A percentile compares a stretch with the other conserved stretches of the same genome.
Evolutionary conservation across 2,329 filamentous ascomycete genomes (phyloP).

Genomic region (Zasmidium cellare): DNA sequence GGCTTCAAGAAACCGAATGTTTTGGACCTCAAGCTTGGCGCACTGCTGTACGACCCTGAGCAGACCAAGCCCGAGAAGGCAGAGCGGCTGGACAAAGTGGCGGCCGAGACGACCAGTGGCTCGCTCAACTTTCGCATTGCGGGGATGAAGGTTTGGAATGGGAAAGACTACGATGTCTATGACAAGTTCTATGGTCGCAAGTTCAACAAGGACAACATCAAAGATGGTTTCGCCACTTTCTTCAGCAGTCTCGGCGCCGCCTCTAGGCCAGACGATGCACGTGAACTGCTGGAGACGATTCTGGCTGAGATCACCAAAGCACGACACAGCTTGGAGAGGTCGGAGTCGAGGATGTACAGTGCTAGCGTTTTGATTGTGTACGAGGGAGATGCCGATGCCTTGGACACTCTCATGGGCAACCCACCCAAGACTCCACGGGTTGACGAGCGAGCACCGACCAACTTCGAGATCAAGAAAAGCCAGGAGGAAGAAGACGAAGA

Average conservation of each 20-base stretch:
- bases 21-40: conserved; percentile 87
- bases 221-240: conserved; percentile 59
- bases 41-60: conserved; percentile 76
- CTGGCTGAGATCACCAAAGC: conserved; percentile 40
- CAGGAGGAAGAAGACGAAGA: conserved; percentile 57
- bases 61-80: conserved; percentile 60
- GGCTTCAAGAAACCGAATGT: conserved; percentile 87
- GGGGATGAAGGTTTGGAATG: conserved; percentile 62
- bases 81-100: conserved; percentile 59
- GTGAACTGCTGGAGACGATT: conserved; percentile 47
- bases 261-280: conserved; percentile 38
- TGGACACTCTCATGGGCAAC: conserved; percentile 49
- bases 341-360: conserved; percentile 69
- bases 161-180: conserved; percentile 56
- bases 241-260: conserved; percentile 45
- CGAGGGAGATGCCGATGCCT: conserved; percentile 61
- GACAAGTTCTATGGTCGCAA: conserved; percentile 67
- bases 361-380: conserved; percentile 66
- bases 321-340: conserved; percentile 58
- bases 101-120: conserved; percentile 59
- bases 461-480: conserved; percentile 35
- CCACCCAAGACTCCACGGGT: conserved; percentile 33
- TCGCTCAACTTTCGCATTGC: conserved; percentile 64
- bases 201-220: conserved; percentile 57
- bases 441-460: conserved; percentile 27